Evolutionary conservation across 768 basidiomycete species (phyloP).

Genomic region (Auriscalpium orientale): DNA sequence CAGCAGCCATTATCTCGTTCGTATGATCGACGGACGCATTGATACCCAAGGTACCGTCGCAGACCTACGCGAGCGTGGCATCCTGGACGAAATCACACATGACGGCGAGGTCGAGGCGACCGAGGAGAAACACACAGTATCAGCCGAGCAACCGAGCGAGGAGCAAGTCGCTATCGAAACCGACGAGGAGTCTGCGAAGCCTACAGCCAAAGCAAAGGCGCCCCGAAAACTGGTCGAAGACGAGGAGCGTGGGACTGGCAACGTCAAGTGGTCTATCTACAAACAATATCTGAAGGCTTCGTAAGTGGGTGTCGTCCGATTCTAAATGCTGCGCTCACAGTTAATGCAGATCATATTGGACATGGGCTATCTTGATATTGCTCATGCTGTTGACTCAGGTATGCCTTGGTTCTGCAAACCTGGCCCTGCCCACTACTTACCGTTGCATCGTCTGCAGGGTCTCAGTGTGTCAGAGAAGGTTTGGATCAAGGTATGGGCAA

Average conservation of each 20-base stretch:
- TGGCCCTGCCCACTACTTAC: neutral
- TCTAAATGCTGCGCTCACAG: too few species aligned
- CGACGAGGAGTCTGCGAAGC: constrained; percentile 17
- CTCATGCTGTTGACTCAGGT: constrained; percentile 39
- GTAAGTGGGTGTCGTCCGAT: constrained; percentile 27
- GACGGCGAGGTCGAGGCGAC: constrained; percentile 34
- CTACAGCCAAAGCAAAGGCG: constrained; percentile 39
- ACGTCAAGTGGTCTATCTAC: constrained; percentile 70
- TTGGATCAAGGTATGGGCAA: constrained; percentile 58
- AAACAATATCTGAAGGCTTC: constrained; percentile 65
- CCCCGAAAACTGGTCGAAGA: constrained; percentile 73
- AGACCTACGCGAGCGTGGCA: constrained; percentile 53
- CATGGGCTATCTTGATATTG: constrained; percentile 46
- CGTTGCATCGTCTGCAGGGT: neutral
- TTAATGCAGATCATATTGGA: constrained; percentile 50
- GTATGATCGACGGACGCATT: constrained; percentile 76
- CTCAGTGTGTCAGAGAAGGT: constrained; percentile 53
- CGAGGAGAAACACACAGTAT: constrained; percentile 26
- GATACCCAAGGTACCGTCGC: constrained; percentile 65
- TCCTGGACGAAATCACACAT: constrained; percentile 53
- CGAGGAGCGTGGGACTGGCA: constrained; percentile 72
- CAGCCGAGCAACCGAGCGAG: constrained; percentile 17
- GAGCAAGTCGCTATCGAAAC: constrained; percentile 20
- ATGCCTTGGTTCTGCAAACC: neutral
- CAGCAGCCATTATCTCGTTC: constrained; percentile 62